Evolutionary conservation across 805 yeast genomes (phyloP).

Genomic region (Cyberlindnera lachancei): DNA sequence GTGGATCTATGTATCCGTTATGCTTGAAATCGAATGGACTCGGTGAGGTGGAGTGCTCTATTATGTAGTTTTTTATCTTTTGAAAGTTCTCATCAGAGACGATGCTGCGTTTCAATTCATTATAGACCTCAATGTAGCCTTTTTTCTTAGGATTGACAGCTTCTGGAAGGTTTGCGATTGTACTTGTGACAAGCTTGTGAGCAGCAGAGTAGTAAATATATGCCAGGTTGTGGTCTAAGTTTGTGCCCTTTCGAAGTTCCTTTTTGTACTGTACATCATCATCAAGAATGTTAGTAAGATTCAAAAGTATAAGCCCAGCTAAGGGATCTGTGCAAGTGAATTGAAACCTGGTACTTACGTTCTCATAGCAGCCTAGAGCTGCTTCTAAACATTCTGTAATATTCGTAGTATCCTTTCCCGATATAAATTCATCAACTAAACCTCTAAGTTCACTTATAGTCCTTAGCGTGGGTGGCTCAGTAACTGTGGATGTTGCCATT

Average conservation of each 20-base stretch:
- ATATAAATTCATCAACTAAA: slow-evolving; percentile 6
- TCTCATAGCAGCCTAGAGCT: slow-evolving; percentile 11
- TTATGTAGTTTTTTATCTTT: slow-evolving; percentile 4
- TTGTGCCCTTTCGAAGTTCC: slow-evolving; percentile 5
- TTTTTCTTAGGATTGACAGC: background rate
- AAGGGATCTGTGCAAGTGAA: too few species aligned
- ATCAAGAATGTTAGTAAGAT: too few species aligned
- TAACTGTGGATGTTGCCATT: slow-evolving; percentile 4
- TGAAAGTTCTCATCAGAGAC: slow-evolving; percentile 4
- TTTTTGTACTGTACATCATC: slow-evolving; percentile 7
- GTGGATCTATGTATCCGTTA: slow-evolving; percentile 10
- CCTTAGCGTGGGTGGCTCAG: slow-evolving; percentile 3
- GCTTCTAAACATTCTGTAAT: slow-evolving; percentile 4
- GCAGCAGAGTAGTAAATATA: slow-evolving; percentile 10
- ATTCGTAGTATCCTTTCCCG: slow-evolving; percentile 3
- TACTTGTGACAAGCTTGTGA: slow-evolving; percentile 1
- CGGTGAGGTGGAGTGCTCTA: slow-evolving; percentile 1
- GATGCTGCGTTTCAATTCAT: slow-evolving; percentile 1
- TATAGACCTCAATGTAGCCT: slow-evolving; percentile 1
- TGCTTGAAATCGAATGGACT: slow-evolving; percentile 10
- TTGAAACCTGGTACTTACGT: slow-evolving; percentile 10
- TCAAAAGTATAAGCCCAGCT: slow-evolving; percentile 2
- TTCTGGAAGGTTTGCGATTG: slow-evolving; percentile 5
- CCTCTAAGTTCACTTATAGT: slow-evolving; percentile 5
- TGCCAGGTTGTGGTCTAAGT: slow-evolving; percentile 12